Evolutionary conservation across 495 filamentous ascomycete species (phyloP), one percentile per base, ranked within the genome.

Genomic region (Podospora conica): DNA sequence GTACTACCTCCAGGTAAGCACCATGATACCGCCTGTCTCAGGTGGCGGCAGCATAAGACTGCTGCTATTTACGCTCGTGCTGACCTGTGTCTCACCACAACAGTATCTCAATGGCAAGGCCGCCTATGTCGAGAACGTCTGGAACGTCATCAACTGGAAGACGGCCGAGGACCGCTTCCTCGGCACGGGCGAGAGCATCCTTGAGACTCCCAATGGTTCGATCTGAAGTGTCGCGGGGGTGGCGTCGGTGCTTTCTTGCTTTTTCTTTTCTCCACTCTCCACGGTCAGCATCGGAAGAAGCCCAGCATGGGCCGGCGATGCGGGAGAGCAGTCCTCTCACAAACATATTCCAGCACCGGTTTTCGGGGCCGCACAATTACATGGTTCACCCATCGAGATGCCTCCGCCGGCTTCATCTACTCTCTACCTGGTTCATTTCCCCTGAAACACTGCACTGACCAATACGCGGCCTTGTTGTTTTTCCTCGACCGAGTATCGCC

Each of bases 61-160:
- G 58, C 29, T 29, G 58, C n/a, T n/a, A 18, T 20, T 29, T 54
- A 48, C 9, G 7, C 54, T 5, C 9, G 15, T 61, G 56, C 69
- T 68, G 23, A 70, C 58, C 15, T 65, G 25, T 20, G 25, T 29
- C 58, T 48, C 18, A 60, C 12, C 12, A 48, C 5, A 23, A 24
- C 65, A 76, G 83, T 98, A 98, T 77, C 85, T 97, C 81, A 98
- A 98, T 80, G 90, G 93, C 71, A 98, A 98, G 84, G 95, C 92
- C 22, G 92, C 96, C 70, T 98, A 98, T 79, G 96, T 98, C 72
- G 86, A 86, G 68, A 93, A 93, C 61, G 89, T 98, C 73, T 98
- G 96, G 96, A 91, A 97, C 65, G 91, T 98, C 54, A 84, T 98
- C 71, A 98, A 98, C 83, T 98, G 95, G 95, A 95, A 94, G 84